These are phyloP conservation scores for Cymbopogon citratus DNA, from an alignment of 176 grass and related monocot genomes.

Conservation along the genomic window DNA sequence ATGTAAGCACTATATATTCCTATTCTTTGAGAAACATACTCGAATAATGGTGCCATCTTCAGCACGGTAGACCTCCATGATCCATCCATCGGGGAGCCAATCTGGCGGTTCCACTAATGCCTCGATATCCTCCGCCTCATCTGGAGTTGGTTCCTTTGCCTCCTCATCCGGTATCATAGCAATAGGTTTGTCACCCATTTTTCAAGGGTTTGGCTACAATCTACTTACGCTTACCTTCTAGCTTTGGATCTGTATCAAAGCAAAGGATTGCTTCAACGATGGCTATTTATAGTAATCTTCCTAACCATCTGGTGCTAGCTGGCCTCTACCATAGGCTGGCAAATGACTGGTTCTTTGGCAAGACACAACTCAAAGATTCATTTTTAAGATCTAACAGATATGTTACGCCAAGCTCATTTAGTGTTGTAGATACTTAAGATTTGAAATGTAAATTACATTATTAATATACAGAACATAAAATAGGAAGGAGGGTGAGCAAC, in stretches of 20 bases:
- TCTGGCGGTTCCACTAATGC: background rate
- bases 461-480: too few relatives aligned
- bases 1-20: background rate
- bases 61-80: background rate
- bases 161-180: background rate
- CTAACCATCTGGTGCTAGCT: background rate
- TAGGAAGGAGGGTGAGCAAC: too few relatives aligned
- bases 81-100: constrained; percentile 15
- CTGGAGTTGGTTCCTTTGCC: background rate
- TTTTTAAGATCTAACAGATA: background rate
- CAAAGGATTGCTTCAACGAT: background rate
- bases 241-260: background rate
- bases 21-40: constrained; percentile 1
- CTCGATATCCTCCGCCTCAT: background rate
- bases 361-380: background rate
- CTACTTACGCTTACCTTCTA: background rate
- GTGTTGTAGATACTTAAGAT: too few relatives aligned
- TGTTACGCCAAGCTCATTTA: background rate
- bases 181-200: background rate
- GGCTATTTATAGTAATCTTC: background rate
- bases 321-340: background rate
- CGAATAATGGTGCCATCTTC: background rate
- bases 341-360: background rate
- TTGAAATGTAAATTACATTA: too few relatives aligned
- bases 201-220: background rate